Evolutionary conservation across 1,139 yeast genomes (phyloP), one percentile per base, ranked within the genome.

Genomic region (Yamadazyma friedrichii): DNA sequence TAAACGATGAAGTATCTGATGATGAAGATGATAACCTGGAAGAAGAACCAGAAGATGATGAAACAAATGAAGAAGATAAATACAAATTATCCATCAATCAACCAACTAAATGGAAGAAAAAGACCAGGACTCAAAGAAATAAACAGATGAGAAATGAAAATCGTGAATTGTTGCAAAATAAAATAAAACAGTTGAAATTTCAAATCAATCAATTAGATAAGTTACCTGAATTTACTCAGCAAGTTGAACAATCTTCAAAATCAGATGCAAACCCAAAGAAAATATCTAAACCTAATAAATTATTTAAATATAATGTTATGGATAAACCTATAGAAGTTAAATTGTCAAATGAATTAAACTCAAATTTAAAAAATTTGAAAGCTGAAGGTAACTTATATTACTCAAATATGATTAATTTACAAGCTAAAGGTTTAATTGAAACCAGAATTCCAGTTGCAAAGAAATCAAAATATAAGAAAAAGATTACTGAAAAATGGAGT

Each of bases 371-470:
- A 61, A 78, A 83, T 50, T 70, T 93, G 57, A 86, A 79, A 59
- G 95, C 98, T 0, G 98, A 94, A 67, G 98, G 98, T 16, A 88
- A 85, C 57, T 67, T 88, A 45, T 71, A 88, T 38, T 82, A 84
- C 52, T 97, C 91, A 56, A 82, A 88, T 48, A 83, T 93, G 82
- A 74, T 83, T 60, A 79, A 78, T 44, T 64, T 93, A 50, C 98
- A 93, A 66, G 78, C 87, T 46, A 74, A 82, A 36, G 99, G 98
- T 51, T 78, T 84, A 58, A 74, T 93, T 43, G 98, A 93, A 61
- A 74, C 96, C 6, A 78, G 97, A 64, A 76, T 84, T 37, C 89
- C 87, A 9, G 80, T 79, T 36, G 76, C 74, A 45, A 80, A 78
- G 66, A 81, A 77, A 60, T 79, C 87, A 62, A 76, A 70, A 52